These are phyloP conservation scores for Thermochaetoides thermophila DNA, from an alignment of 495 filamentous ascomycete species.

Conservation along the genomic window DNA sequence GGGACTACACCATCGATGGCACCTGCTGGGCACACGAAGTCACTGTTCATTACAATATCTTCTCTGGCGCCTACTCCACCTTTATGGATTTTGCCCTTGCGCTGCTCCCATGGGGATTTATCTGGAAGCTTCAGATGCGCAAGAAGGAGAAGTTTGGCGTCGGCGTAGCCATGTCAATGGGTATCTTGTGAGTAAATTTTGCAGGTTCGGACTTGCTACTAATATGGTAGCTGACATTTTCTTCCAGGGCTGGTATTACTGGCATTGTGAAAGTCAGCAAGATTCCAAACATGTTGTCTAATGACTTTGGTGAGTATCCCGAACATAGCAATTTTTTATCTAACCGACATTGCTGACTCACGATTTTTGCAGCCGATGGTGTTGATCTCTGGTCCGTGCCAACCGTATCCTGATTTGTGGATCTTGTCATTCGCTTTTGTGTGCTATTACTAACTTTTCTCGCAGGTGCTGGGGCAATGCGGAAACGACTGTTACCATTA, in stretches of 20 bases:
- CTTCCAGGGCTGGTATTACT: slow-evolving; percentile 9
- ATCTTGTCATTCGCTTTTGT: too few relatives aligned
- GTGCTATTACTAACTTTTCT: too few relatives aligned
- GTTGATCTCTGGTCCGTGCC: background rate
- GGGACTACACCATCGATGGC: slow-evolving; percentile 10
- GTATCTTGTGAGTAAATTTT: slow-evolving; percentile 18
- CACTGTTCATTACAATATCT: slow-evolving; percentile 6
- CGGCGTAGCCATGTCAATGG: slow-evolving; percentile 21
- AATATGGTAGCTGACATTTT: too few relatives aligned
- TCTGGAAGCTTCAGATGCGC: slow-evolving; percentile 15
- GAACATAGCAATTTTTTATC: too few relatives aligned
- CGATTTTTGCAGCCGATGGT: too few relatives aligned
- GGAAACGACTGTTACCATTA: slow-evolving; percentile 10
- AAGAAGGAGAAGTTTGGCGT: slow-evolving; percentile 20
- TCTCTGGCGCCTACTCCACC: slow-evolving; percentile 19
- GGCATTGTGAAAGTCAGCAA: slow-evolving; percentile 9
- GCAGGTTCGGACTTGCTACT: too few relatives aligned
- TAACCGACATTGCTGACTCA: too few relatives aligned
- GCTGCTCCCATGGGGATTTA: slow-evolving; percentile 16
- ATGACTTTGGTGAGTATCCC: slow-evolving; percentile 1
- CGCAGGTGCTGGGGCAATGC: slow-evolving; percentile 5
- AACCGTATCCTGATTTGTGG: too few relatives aligned
- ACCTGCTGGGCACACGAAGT: slow-evolving; percentile 18
- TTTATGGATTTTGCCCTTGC: slow-evolving; percentile 19
- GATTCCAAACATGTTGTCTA: slow-evolving; percentile 5